Evolutionary conservation across 139 green algal species (phyloP).

Genomic region (Pseudopediastrum boryanum): DNA sequence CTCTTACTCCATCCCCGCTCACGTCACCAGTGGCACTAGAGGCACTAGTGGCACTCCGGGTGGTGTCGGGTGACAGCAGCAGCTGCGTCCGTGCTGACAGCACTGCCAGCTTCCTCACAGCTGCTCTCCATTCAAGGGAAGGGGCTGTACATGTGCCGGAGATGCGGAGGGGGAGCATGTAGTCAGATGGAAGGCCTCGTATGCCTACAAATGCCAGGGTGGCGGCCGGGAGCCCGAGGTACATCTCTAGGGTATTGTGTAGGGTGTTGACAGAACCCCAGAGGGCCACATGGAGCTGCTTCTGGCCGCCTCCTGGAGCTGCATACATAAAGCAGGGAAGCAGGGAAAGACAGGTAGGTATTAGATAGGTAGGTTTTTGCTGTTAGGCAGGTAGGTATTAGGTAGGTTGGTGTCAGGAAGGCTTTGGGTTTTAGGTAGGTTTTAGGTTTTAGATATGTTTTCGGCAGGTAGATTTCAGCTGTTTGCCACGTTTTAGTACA

Average conservation of each 20-base stretch:
- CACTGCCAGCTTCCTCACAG: slow-evolving; percentile 22
- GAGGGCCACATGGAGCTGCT: background rate
- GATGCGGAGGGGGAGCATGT: slow-evolving; percentile 19
- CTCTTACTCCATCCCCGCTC: too few relatives aligned
- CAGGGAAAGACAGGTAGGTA: background rate
- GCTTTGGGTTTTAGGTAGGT: background rate
- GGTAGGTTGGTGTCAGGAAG: background rate
- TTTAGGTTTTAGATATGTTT: background rate
- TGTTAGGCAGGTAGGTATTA: too few relatives aligned
- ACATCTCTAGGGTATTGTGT: slow-evolving; percentile 4
- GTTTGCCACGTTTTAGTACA: too few relatives aligned
- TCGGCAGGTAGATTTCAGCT: background rate
- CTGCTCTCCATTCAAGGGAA: slow-evolving; percentile 1
- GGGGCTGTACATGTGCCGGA: background rate
- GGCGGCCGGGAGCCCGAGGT: background rate
- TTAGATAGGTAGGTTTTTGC: background rate
- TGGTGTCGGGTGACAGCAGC: too few relatives aligned
- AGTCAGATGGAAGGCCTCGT: slow-evolving; percentile 4
- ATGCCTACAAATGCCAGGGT: slow-evolving; percentile 17
- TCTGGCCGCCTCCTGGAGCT: background rate
- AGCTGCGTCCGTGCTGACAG: too few relatives aligned
- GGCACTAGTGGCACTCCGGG: too few relatives aligned
- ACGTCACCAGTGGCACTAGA: too few relatives aligned
- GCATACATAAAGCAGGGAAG: slow-evolving; percentile 4
- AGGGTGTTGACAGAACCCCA: slow-evolving; percentile 22